Base-by-base conservation (phyloP, 1,139 yeast species). In the Zygosaccharomyces sapae region DNA sequence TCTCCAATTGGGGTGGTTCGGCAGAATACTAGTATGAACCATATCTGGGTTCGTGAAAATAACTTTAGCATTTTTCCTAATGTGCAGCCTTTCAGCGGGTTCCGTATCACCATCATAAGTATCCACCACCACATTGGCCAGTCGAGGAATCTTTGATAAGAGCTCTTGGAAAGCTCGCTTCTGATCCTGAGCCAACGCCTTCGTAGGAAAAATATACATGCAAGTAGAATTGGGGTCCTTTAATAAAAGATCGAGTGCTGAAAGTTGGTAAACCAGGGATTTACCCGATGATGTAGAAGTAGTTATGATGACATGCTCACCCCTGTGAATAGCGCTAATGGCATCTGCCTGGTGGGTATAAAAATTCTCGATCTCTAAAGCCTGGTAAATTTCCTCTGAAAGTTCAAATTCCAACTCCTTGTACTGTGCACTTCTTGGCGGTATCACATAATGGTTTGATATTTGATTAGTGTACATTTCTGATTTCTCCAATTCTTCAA, bases 211-310 rank as follows among this genome's bases (percentile, higher is more conserved):
- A 6, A 92, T 81, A 57, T 86, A 88, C 70, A 94, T 74, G 3
- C 96, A 88, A 0, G 96, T 86, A 0, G 86, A 68, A 4, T 77
- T 74, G 3, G 78, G 76, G 46, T 79, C 77, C 5, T 61, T 55
- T 30, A 73, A 69, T 4, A 81, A 58, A 3, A 73, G 67, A 45
- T 75, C 70, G 6, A 90, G 65, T 3, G 92, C 87, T 0, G 97
- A 96, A 2, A 89, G 68, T 65, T 92, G 98, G 61, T 89, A 92
- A 27, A 92, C 85, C 46, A 92, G 70, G 0, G 97, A 89, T 58
- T 92, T 92, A 37, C 98, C 98, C 0, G 97, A 88, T 1, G 97
- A 88, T 0, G 98, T 92, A 0, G 97, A 81, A 0, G 98, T 92
- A 18, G 96, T 83, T 1, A 90, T 82, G 36, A 92, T 86, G 1